Percentiles rank a stretch among this genome's conserved stretches.
Evolutionary conservation across 1,284 basidiomycete genomes (phyloP).

Genomic region (Blastosporella zonata): DNA sequence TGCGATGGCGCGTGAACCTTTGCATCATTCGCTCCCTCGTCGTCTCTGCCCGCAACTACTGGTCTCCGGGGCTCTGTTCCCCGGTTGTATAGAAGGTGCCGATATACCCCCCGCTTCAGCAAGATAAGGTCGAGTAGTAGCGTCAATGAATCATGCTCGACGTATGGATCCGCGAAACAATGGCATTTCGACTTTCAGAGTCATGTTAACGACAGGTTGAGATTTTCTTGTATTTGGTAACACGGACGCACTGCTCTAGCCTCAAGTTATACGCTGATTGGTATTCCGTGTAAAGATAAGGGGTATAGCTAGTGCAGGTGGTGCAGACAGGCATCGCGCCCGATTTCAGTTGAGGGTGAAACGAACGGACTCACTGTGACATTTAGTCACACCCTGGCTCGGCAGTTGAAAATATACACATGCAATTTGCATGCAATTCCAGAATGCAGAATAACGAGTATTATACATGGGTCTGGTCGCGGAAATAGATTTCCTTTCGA

Average conservation of each 20-base stretch:
- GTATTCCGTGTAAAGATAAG: slow-evolving; percentile 83
- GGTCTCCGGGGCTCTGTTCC: slow-evolving; percentile 57
- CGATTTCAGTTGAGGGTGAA: neutral
- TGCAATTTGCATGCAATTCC: too few relatives aligned
- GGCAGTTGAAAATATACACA: too few relatives aligned
- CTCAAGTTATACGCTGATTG: slow-evolving; percentile 80
- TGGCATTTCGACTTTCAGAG: slow-evolving; percentile 53
- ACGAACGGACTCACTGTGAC: too few relatives aligned
- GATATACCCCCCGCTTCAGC: slow-evolving; percentile 83
- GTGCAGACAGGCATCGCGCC: slow-evolving; percentile 78
- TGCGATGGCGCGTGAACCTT: slow-evolving; percentile 5
- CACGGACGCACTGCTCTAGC: slow-evolving; percentile 74
- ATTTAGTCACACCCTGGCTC: too few relatives aligned
- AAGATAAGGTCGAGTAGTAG: slow-evolving; percentile 84
- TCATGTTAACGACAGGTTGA: slow-evolving; percentile 4
- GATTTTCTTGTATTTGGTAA: slow-evolving; percentile 4
- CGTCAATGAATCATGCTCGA: slow-evolving; percentile 81
- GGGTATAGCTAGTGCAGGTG: slow-evolving; percentile 64
- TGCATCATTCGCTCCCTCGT: slow-evolving; percentile 8
- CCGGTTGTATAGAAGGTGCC: slow-evolving; percentile 89
- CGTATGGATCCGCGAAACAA: slow-evolving; percentile 83
- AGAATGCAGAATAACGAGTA: too few relatives aligned
- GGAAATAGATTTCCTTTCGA: too few relatives aligned
- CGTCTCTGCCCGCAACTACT: slow-evolving; percentile 11
- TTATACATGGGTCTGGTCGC: too few relatives aligned